phyloP scores from a whole-genome alignment of 2,329 filamentous ascomycete species.

The Diaporthe amygdali region DNA sequence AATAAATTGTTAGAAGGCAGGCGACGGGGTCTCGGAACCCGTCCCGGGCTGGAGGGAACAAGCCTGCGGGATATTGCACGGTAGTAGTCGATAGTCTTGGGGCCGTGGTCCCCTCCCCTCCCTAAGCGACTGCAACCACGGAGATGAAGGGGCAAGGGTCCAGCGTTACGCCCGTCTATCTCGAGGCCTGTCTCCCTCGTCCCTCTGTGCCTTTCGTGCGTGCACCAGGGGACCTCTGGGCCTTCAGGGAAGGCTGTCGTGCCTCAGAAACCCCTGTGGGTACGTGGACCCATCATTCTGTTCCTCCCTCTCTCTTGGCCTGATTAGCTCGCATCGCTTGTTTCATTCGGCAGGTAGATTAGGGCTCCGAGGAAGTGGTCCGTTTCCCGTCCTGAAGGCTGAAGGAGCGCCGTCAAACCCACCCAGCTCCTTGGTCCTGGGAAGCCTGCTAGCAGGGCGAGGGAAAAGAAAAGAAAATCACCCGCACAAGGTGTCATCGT shows the following conservation, averaged over 20 bases:
- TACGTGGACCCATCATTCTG: neutral
- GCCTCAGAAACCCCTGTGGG: conserved; percentile 7
- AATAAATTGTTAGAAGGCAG: neutral
- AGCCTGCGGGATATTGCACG: neutral
- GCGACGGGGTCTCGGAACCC: conserved; percentile 9
- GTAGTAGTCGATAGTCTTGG: neutral
- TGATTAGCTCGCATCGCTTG: conserved; percentile 6
- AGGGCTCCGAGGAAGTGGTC: neutral
- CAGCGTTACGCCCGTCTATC: conserved; percentile 10
- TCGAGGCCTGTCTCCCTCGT: neutral
- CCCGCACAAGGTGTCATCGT: neutral
- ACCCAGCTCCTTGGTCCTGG: conserved; percentile 14
- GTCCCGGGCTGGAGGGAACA: conserved; percentile 4
- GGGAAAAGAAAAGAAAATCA: neutral
- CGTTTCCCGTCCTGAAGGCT: neutral
- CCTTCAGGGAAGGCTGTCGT: neutral
- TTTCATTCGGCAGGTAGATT: conserved; percentile 10
- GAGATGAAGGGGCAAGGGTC: conserved; percentile 17
- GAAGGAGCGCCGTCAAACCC: neutral
- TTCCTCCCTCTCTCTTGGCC: neutral
- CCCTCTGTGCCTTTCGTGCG: neutral
- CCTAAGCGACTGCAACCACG: conserved; percentile 7
- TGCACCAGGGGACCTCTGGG: neutral
- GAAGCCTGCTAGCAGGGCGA: neutral
- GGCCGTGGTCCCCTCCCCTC: neutral